Base-by-base conservation (phyloP, 768 basidiomycete species). In the Lactifluus subvellereus region DNA sequence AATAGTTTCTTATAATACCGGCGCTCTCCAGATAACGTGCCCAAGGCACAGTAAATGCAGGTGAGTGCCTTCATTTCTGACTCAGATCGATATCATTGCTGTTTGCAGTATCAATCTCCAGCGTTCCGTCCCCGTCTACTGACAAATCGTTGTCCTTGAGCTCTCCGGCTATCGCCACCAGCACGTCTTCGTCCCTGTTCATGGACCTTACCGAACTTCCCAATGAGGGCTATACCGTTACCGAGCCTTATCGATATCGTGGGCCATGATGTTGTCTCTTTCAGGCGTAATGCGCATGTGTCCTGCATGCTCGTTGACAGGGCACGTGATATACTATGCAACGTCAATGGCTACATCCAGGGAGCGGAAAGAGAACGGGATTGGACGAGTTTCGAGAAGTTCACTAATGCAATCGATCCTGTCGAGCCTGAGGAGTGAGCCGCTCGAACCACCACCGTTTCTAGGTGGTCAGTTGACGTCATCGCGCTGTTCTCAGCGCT, bases 341-440 rank as follows among this genome's bases (percentile, higher is more conserved):
- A 69, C 4, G 42, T 69, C 61, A 66, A 69, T 20, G 40, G 20
- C 27, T 55, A 61, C 32, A 64, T 69, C 62, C 47, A 48, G 20
- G 20, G 52, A 16, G 60, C 62, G 18, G 60, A 69, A 14, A 48
- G n/a, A 6, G 64, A 51, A 32, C 49, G 47, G 8, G 60, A 56
- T 37, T 68, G 68, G 68, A 22, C 20, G 37, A 67, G 49, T 45
- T 68, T 59, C 18, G 66, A 64, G 6, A 68, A 60, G 47, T 68
- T 51, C 47, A 58, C 67, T 11, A 37, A 37, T 6, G 68, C 68
- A 6, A 66, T 69, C n/a, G 64, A 69, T 32, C 68, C 68, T n/a
- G 38, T 68, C 18, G 68, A n/a, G n/a, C n/a, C n/a, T n/a, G n/a
- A 69, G 49, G 63, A 67, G 68, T 69, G 33, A 43, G 62, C 32